Evolutionary conservation across 345 rosid species (phyloP), one percentile per base, ranked within the genome.

Genomic region (Eucalyptus sp.): DNA sequence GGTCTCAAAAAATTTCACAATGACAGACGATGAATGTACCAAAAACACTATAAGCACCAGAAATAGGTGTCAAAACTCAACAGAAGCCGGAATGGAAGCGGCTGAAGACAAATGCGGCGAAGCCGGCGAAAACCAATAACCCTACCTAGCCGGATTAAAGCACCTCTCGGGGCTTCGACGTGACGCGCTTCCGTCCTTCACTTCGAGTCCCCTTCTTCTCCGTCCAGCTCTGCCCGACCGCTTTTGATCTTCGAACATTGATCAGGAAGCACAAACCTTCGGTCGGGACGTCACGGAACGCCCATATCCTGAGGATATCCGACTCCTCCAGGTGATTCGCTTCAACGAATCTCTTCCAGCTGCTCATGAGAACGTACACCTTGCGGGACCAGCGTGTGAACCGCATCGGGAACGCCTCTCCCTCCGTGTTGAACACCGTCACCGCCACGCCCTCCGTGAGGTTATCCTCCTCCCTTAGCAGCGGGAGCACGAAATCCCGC

Each of bases 31-130:
- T 56, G 62, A 56, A 56, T 0, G 27, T 0, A 56, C 62, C 0
- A 18, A 52, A 52, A 52, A 52, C 4, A 52, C 56, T 0, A 2
- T 52, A 0, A 52, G 56, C 66, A 60, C n/a, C n/a, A 60, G n/a
- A 25, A 25, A 25, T 24, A 2, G n/a, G n/a, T 60, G 31, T 7
- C n/a, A 60, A 60, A 27, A 60, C 66, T 60, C 66, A 27, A 60
- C 7, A 3, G 29, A 25, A 10, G n/a, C n/a, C 14, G 7, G n/a
- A 27, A 25, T 5, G 7, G 66, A 0, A 5, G 66, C 7, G 29
- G n/a, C 64, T 0, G 66, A 60, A 60, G 66, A 60, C n/a, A 27
- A 27, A 60, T 60, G 31, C 13, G 1, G 14, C 66, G 66, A 60
- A 25, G 66, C 66, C 66, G 6, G 62, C 13, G 62, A 24, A 9